Conservation (phyloP, 1,284 basidiomycete genomes). For the Flammula alnicola region DNA sequence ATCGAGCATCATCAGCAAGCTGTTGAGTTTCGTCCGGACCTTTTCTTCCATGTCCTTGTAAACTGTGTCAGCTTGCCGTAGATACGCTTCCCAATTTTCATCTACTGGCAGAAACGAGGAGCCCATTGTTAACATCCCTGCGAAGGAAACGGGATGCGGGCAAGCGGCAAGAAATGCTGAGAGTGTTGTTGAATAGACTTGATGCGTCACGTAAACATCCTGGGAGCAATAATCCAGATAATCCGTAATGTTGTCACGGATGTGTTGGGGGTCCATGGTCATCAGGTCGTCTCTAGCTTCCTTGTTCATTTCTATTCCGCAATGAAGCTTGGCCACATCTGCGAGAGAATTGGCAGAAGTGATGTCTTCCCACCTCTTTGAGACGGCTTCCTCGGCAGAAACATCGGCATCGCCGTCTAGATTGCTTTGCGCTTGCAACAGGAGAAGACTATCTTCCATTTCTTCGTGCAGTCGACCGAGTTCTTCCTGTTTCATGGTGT, state of each 20-base stretch:
- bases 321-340: slow-evolving; percentile 92
- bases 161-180: slow-evolving; percentile 86
- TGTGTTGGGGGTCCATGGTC: slow-evolving; percentile 62
- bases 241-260: slow-evolving; percentile 70
- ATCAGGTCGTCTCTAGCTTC: slow-evolving; percentile 82
- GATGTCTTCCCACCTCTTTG: slow-evolving; percentile 89
- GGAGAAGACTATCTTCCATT: slow-evolving; percentile 44
- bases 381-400: slow-evolving; percentile 43
- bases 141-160: slow-evolving; percentile 93
- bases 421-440: slow-evolving; percentile 23
- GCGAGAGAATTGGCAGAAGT: slow-evolving; percentile 92
- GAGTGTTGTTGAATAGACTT: slow-evolving; percentile 82
- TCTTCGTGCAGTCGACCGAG: slow-evolving; percentile 49
- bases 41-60: slow-evolving; percentile 80
- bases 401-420: slow-evolving; percentile 32
- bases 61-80: slow-evolving; percentile 77
- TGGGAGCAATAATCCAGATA: slow-evolving; percentile 90
- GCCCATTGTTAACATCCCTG: slow-evolving; percentile 92
- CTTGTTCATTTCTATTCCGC: slow-evolving; percentile 84
- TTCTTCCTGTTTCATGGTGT: slow-evolving; percentile 41
- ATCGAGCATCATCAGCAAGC: slow-evolving; percentile 69
- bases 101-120: slow-evolving; percentile 93
- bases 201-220: slow-evolving; percentile 87
- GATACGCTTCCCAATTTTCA: slow-evolving; percentile 85
- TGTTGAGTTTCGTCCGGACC: slow-evolving; percentile 70